Evolutionary conservation across 768 basidiomycete species (phyloP).

Genomic region (Saitozyma sp.): DNA sequence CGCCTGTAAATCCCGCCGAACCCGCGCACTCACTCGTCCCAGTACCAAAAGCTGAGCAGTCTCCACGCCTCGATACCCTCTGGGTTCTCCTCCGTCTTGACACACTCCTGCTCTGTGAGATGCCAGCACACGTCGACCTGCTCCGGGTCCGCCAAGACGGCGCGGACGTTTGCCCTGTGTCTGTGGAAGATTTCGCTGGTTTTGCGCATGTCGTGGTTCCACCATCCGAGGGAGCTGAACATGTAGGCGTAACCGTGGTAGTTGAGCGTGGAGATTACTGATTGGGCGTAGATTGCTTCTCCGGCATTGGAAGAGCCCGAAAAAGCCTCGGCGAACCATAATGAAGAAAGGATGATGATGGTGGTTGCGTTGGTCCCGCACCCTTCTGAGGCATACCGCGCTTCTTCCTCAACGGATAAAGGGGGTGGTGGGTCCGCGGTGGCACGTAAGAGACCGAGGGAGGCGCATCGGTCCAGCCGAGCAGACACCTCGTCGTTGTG

Average conservation of each 20-base stretch:
- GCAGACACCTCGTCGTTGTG: slow-evolving; percentile 36
- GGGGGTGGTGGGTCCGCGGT: slow-evolving; percentile 20
- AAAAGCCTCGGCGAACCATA: slow-evolving; percentile 41
- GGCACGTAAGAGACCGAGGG: slow-evolving; percentile 32
- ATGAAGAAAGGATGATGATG: slow-evolving; percentile 33
- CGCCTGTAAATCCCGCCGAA: background rate
- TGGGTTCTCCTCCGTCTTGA: slow-evolving; percentile 21
- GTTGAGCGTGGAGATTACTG: slow-evolving; percentile 37
- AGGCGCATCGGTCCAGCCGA: slow-evolving; percentile 29
- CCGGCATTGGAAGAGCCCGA: slow-evolving; percentile 23
- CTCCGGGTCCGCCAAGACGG: slow-evolving; percentile 40
- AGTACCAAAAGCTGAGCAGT: slow-evolving; percentile 36
- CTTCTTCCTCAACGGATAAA: slow-evolving; percentile 19
- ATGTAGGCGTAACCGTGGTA: slow-evolving; percentile 33
- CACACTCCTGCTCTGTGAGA: slow-evolving; percentile 16
- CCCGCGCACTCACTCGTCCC: slow-evolving; percentile 34
- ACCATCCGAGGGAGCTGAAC: slow-evolving; percentile 43
- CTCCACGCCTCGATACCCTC: slow-evolving; percentile 36
- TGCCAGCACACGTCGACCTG: slow-evolving; percentile 35
- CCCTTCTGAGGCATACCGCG: slow-evolving; percentile 18
- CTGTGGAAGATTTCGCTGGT: slow-evolving; percentile 31
- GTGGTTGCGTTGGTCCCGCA: slow-evolving; percentile 44
- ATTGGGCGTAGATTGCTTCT: slow-evolving; percentile 37
- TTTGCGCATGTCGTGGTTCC: slow-evolving; percentile 39
- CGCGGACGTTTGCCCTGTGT: slow-evolving; percentile 27